Evolutionary conservation across 2,329 filamentous ascomycete genomes (phyloP), one percentile per base, ranked within the genome.

Genomic region (Fusarium vanettenii): DNA sequence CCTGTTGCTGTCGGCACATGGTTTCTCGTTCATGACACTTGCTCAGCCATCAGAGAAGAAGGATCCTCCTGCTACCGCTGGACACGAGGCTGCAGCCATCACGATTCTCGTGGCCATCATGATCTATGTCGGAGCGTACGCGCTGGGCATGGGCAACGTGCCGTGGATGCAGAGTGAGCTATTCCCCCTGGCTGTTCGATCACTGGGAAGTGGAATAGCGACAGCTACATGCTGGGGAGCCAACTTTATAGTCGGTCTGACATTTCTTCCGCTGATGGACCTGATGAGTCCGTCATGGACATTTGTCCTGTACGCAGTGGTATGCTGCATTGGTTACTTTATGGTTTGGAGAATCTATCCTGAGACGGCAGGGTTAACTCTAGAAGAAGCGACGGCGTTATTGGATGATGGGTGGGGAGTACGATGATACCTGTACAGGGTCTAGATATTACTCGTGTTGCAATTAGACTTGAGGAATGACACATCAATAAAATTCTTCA

Each of bases 101-200:
- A 80, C 92, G 20, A 92, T 98, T 50, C 88, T 98, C 3, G 72
- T 90, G 45, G 93, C 93, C 73, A 92, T 98, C 81, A 92, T 95
- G 82, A 76, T 95, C 9, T 98, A 97, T 82, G 95, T 97, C 2
- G 93, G 94, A 10, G 88, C 92, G 1, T 98, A 97, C 80, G 96
- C 96, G 1, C 87, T 95, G 2, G 96, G 96, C 3, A 88, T 98
- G 3, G 96, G 96, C 10, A 97, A 95, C 78, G 95, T 98, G 4
- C 95, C 96, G 0, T 98, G 96, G 96, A 96, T 98, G 88, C 95
- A 98, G 84, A 94, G 92, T 76, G 96, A 98, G 84, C 89, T 98
- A 35, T 98, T 98, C 80, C 93, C 95, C 1, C 86, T 95, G 57
- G 88, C 88, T 33, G 93, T 95, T 55, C 91, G 94, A 59, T 92